These are phyloP conservation scores for Mortierella sp. DNA, from an alignment of 371 early-diverging fungal genomes.

Conservation along the genomic window DNA sequence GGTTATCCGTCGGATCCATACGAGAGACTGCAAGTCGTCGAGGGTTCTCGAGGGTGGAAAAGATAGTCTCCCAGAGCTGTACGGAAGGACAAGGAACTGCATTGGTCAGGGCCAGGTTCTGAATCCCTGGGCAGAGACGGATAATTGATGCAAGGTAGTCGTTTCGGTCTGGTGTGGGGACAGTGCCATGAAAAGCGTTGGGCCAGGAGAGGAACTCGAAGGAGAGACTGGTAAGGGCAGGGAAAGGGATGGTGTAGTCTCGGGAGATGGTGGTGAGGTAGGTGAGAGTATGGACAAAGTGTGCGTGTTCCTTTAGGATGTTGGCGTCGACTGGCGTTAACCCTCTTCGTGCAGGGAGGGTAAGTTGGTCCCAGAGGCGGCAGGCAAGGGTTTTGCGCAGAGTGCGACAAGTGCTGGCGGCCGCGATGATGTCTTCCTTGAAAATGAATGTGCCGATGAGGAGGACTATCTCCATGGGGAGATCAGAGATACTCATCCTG, in stretches of 20 bases:
- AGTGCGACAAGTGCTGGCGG: background rate
- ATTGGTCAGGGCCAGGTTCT: background rate
- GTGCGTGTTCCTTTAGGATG: background rate
- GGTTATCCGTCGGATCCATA: background rate
- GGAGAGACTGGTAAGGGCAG: background rate
- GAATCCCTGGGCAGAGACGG: background rate
- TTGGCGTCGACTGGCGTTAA: background rate
- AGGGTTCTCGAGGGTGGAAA: background rate
- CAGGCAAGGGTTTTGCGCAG: background rate
- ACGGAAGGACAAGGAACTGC: background rate
- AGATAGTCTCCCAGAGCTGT: background rate
- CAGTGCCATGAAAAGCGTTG: background rate
- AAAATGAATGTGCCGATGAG: background rate
- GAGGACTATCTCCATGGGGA: background rate
- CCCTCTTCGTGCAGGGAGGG: background rate
- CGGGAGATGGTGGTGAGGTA: background rate
- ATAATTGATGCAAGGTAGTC: background rate
- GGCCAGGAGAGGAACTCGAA: background rate
- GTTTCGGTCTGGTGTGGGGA: background rate
- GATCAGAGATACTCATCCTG: background rate
- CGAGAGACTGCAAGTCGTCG: background rate
- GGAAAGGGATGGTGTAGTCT: background rate
- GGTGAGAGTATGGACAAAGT: background rate
- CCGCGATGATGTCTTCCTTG: background rate
- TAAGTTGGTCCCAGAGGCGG: background rate